These are phyloP conservation scores for Stentor coeruleus DNA, from an alignment of 73 alveolate species.

Conservation along the genomic window DNA sequence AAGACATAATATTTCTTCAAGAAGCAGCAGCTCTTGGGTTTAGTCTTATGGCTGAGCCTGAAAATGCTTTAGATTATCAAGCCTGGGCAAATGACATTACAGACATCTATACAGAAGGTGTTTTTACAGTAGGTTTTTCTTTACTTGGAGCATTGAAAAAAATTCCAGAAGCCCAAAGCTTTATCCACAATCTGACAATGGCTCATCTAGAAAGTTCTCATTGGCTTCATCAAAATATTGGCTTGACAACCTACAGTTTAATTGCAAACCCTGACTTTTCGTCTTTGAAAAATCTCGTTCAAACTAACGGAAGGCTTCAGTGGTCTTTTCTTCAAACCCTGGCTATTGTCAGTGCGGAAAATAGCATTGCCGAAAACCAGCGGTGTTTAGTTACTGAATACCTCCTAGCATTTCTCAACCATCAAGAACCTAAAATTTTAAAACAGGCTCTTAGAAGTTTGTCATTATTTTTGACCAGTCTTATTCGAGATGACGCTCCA, in stretches of 20 bases:
- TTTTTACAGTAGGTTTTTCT: neutral
- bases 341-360: neutral
- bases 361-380: neutral
- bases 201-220: neutral
- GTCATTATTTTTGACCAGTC: neutral
- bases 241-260: neutral
- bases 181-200: neutral
- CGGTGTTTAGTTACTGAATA: no score
- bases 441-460: neutral
- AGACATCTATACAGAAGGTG: neutral
- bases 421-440: no score
- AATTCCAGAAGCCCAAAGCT: neutral
- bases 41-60: neutral
- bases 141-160: neutral
- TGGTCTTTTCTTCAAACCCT: neutral
- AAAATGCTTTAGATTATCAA: neutral
- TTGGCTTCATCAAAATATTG: neutral
- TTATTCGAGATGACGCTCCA: neutral
- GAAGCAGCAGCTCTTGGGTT: neutral
- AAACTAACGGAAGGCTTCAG: neutral
- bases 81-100: neutral
- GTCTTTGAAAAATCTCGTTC: neutral
- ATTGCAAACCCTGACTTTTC: neutral
- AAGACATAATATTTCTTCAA: neutral
- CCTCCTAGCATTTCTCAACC: no score